Base-by-base conservation (phyloP, 2,329 filamentous ascomycete species). In the Domatiomyces globalis region DNA sequence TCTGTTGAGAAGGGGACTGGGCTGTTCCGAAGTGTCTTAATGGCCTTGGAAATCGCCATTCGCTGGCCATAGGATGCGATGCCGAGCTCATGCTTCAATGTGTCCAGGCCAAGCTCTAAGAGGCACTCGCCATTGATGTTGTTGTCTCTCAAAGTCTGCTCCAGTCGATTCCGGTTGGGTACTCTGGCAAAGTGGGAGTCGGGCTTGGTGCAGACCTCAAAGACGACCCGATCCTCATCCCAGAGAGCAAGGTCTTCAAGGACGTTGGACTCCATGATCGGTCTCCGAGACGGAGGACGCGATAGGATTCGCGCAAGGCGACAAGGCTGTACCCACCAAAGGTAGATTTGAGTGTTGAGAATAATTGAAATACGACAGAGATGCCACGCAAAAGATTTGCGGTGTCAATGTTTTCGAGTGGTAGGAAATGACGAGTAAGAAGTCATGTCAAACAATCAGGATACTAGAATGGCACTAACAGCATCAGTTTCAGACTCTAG, bases 101-200 rank as follows among this genome's bases (percentile, higher is more conserved):
- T 67, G 1, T 62, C 56, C 42, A 70, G 69, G 19, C 76, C 66
- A 9, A 83, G 71, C 33, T 75, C 70, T 20, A 75, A 78, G 1
- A 90, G 69, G 0, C 75, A 72, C 45, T 78, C 71, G 1, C 86
- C 86, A 50, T 81, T 78, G 4, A 90, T 71, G 6, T 81, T 73
- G 50, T 86, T 74, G 1, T 81, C 74, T 5, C 73, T 69, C 4
- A 94, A 66, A 4, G 69, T 69, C 18, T 63, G 62, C 52, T 80
- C 76, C 2, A 94, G 71, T 0, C 63, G 48, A 0, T 61, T 60
- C 0, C 74, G 67, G 48, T 84, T 71, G 4, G 80, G 78, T 6
- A 55, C 65, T 18, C 58, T 57, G 8, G 64, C 61, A 67, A 69
- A 71, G 49, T 64, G 62, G 8, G 77, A 73, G 46, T 71, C 70